These are phyloP conservation scores for Cyberlindnera saturnus DNA, from an alignment of 805 yeast genomes.

Conservation along the genomic window DNA sequence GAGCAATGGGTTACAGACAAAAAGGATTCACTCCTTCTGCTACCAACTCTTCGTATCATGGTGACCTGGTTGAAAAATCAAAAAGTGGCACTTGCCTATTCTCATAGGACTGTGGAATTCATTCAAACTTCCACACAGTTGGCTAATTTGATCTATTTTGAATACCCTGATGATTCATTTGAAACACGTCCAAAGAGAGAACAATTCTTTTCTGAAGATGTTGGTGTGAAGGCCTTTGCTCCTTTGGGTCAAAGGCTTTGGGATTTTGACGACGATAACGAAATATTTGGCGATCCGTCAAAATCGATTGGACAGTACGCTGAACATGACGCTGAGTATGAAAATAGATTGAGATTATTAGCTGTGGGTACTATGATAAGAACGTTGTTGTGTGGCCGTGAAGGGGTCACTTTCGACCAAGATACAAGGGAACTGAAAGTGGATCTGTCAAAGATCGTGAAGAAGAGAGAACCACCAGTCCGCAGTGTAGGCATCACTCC, in stretches of 20 bases:
- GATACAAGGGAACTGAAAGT: conserved; percentile 10
- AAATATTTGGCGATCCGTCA: conserved; percentile 15
- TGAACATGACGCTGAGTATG: conserved; percentile 25
- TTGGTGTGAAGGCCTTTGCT: conserved; percentile 51
- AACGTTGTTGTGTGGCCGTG: conserved; percentile 22
- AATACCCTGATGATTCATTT: conserved; percentile 10
- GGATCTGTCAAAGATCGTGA: conserved; percentile 7
- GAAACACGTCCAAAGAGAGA: conserved; percentile 38
- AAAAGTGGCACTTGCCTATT: conserved; percentile 33
- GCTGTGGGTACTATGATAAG: conserved; percentile 30
- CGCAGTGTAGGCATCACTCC: background rate
- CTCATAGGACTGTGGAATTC: conserved; percentile 28
- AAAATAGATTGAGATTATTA: conserved; percentile 27
- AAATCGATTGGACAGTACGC: conserved; percentile 20
- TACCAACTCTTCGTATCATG: conserved; percentile 41
- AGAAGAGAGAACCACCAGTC: conserved; percentile 1
- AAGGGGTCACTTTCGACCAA: conserved; percentile 25
- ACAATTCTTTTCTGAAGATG: conserved; percentile 60
- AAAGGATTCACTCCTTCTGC: conserved; percentile 16
- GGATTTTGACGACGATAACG: conserved; percentile 50
- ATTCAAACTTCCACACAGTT: conserved; percentile 25
- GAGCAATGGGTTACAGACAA: conserved; percentile 24
- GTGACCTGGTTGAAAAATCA: conserved; percentile 54
- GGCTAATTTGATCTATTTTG: conserved; percentile 22
- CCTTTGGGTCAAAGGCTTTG: conserved; percentile 47